Evolutionary conservation across 139 green algal species (phyloP).

Genomic region (Nannochloris sp.): DNA sequence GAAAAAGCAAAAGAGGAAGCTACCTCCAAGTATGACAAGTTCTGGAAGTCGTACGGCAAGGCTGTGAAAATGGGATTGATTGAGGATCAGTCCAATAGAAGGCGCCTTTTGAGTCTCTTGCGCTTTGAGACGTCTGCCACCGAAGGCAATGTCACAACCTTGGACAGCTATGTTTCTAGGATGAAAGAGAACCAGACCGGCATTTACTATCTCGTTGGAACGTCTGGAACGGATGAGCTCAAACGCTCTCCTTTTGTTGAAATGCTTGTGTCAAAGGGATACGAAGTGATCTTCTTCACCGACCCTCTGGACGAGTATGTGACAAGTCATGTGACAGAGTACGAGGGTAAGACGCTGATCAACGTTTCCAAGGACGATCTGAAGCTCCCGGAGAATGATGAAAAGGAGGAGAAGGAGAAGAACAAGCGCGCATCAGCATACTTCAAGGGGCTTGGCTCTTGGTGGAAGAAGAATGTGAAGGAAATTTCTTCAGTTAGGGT

Average conservation of each 20-base stretch:
- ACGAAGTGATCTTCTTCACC: slow-evolving; percentile 94
- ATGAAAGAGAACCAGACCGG: slow-evolving; percentile 93
- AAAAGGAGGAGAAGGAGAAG: slow-evolving; percentile 69
- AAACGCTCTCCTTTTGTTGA: slow-evolving; percentile 66
- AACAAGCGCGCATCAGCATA: slow-evolving; percentile 68
- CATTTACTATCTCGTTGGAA: slow-evolving; percentile 92
- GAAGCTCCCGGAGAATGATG: slow-evolving; percentile 77
- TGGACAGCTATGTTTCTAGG: slow-evolving; percentile 82
- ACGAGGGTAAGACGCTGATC: slow-evolving; percentile 87
- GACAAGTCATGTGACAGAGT: slow-evolving; percentile 87
- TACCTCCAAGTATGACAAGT: slow-evolving; percentile 66
- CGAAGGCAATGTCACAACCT: slow-evolving; percentile 51
- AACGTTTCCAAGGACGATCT: slow-evolving; percentile 94
- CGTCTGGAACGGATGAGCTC: slow-evolving; percentile 54
- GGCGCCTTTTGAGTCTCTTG: slow-evolving; percentile 69
- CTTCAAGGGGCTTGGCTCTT: slow-evolving; percentile 83
- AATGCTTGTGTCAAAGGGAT: slow-evolving; percentile 47
- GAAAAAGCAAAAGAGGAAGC: slow-evolving; percentile 27
- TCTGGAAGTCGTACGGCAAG: slow-evolving; percentile 86
- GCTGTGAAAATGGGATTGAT: slow-evolving; percentile 95
- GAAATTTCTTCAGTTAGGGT: slow-evolving; percentile 57
- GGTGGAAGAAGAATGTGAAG: slow-evolving; percentile 87
- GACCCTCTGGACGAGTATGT: slow-evolving; percentile 96
- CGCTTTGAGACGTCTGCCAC: slow-evolving; percentile 73
- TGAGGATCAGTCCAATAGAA: slow-evolving; percentile 85